Base-by-base conservation (phyloP, 2,329 filamentous ascomycete genomes). In the Huntiella omanensis region DNA sequence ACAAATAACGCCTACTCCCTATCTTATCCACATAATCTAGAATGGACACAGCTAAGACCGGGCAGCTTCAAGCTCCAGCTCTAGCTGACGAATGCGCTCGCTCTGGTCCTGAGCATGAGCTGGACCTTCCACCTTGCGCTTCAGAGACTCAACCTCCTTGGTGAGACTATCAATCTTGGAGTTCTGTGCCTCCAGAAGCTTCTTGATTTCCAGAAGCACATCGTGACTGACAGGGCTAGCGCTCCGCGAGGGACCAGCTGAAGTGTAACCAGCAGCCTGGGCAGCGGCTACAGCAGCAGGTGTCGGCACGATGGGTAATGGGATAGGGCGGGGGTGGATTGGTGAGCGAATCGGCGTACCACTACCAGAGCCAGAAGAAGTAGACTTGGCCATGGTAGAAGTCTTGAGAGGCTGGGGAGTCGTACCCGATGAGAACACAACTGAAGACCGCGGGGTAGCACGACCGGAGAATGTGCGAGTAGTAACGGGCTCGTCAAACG, bases 401-500 rank as follows among this genome's bases (percentile, higher is more conserved):
- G 44, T 46, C 38, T 50, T 52, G 37, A 48, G 46, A 33, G 47
- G 47, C 39, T 49, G 47, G 13, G 47, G 47, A 22, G 43, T 49
- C 15, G 47, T 49, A 35, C 47, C 47, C 10, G 47, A 49, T 22
- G 47, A 49, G 40, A 49, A 49, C 28, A 49, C 40, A 19, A 39
- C 47, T 15, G 47, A 49, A 17, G 42, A 45, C 10, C 47, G 47
- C 6, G 47, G 47, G 11, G 47, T 49, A 19, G 47, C 43, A 12
- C 47, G 47, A n/a, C 38, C 33, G 2, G 47, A 49, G 11, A 37
- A 43, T 28, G 50, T 52, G 16, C 51, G 47, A 40, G 81, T 78
- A 8, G 73, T 64, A 15, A 84, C 83, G 32, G 91, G 71, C 58
- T 94, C 85, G 58, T 95, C 87, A 54, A 95, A 95, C 63, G 80